Evolutionary conservation across 2,329 filamentous ascomycete genomes (phyloP), one percentile per base, ranked within the genome.

Genomic region (Shiraia sp.): DNA sequence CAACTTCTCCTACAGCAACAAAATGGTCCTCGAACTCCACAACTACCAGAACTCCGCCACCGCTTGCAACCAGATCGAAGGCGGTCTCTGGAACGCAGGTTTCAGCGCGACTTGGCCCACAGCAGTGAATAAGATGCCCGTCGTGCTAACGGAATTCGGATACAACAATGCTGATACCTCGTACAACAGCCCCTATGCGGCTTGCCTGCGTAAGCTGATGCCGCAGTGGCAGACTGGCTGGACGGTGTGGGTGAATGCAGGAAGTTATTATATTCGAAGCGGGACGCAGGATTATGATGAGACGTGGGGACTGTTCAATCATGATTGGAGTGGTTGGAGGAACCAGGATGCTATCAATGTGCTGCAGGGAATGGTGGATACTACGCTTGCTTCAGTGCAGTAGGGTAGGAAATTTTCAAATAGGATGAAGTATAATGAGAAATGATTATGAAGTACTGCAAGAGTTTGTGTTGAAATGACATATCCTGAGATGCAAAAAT

Each of bases 131-230:
- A 59, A 69, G 19, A 75, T 79, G 57, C 80, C 80, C 2, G 63
- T 83, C n/a, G 72, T 81, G 34, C 61, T 84, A 30, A 79, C 76
- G 40, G 81, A 83, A 68, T 83, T 83, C 51, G 80, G 81, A 22
- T 79, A 58, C 19, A 45, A 41, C 1, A 56, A 66, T 28, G 42
- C 78, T 32, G 75, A 72, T 42, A 74, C 75, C 66, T 74, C 74
- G 12, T 69, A 71, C 30, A 77, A 79, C 32, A 56, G 69, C 37
- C 59, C 56, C 1, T 83, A 82, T 55, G 70, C 81, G 32, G 65
- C 67, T 8, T 84, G 80, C 50, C 55, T 83, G 25, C 66, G 73
- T 4, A 72, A 70, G 9, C 80, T 81, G 42, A 73, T 83, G 69
- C 65, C 73, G 34, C 59, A 65, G 29, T 83, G 82, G 59, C 78